Evolutionary conservation across 1,139 yeast genomes (phyloP), one percentile per base, ranked within the genome.

Genomic region (Sugiyamaella grinbergsii): DNA sequence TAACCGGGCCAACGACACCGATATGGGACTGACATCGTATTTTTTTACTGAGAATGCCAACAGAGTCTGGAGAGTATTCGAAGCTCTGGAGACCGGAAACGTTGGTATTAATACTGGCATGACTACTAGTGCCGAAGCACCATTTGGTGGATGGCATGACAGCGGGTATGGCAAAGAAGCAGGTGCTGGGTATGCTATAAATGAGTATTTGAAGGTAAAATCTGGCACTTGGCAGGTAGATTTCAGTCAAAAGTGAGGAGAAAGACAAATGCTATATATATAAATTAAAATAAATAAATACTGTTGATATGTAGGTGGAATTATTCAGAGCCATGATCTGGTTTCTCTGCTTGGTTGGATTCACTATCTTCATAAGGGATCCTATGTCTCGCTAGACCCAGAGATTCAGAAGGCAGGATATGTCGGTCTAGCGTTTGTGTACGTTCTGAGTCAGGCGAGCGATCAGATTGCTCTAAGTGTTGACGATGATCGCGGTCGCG

Each of bases 21-120:
- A 73, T 42, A 89, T 85, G 65, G 96, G 96, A 59, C 79, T 89
- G 62, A 95, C 91, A 62, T 90, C 94, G 39, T 89, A 93, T 58
- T 77, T 90, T 26, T 89, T 87, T 74, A 82, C 95, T 49, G 72
- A 76, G 55, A 81, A 85, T 64, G 71, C 82, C 48, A 72, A 75
- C 53, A 75, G 76, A 59, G 83, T 84, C 38, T 80, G 83, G 64
- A 71, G 73, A 41, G 84, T 86, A 53, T 77, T 91, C 16, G 78
- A 79, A 62, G 77, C 77, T 59, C 69, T 89, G 54, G 81, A 82
- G 58, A 82, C 94, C 33, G 96, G 96, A 62, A 84, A 89, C 61
- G 80, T 89, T 54, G 90, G 95, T 86, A 78, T 88, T 64, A 87
- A 87, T 73, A 81, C 89, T 8, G 84, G 91, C 5, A 31, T 49